phyloP scores from a whole-genome alignment of 306 rosid genomes.

The Lagenaria siceraria region DNA sequence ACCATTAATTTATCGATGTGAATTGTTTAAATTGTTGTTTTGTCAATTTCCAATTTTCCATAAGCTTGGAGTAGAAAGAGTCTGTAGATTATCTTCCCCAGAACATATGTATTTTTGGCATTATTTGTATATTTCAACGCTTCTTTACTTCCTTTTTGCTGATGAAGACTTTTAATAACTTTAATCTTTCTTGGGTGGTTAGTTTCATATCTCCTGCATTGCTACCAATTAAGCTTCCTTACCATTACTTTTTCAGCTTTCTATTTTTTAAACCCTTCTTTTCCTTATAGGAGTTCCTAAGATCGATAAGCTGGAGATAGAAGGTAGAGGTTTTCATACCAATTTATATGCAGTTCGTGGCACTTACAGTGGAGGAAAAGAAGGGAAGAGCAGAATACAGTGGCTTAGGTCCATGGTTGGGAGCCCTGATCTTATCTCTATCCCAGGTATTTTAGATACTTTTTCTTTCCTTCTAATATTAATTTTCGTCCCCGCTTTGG shows the following conservation, averaged over 20 bases:
- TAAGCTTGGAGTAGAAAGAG: not conserved
- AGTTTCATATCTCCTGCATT: not conserved
- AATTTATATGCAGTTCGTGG: conserved; percentile 92
- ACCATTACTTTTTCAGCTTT: not conserved
- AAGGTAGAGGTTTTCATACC: conserved; percentile 97
- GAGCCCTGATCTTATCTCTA: conserved; percentile 97
- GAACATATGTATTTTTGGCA: not conserved
- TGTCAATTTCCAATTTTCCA: not conserved
- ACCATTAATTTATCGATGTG: not conserved
- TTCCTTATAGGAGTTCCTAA: conserved; percentile 61
- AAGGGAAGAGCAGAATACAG: conserved; percentile 90
- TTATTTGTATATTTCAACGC: not conserved
- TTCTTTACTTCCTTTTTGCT: not conserved
- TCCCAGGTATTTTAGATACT: conserved; percentile 54
- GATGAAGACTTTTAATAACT: not conserved
- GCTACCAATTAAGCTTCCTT: not conserved
- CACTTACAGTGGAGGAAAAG: conserved; percentile 86
- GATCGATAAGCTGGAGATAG: conserved; percentile 90
- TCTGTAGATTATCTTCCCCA: not conserved
- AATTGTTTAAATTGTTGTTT: not conserved
- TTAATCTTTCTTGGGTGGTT: not conserved
- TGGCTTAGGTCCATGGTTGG: conserved; percentile 99
- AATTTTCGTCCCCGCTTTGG: not conserved
- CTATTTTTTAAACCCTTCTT: not conserved
- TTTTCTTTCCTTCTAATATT: conserved; percentile 2